Conservation (phyloP, 2,329 filamentous ascomycete species). For the Nannizziopsis arthrosporioides region DNA sequence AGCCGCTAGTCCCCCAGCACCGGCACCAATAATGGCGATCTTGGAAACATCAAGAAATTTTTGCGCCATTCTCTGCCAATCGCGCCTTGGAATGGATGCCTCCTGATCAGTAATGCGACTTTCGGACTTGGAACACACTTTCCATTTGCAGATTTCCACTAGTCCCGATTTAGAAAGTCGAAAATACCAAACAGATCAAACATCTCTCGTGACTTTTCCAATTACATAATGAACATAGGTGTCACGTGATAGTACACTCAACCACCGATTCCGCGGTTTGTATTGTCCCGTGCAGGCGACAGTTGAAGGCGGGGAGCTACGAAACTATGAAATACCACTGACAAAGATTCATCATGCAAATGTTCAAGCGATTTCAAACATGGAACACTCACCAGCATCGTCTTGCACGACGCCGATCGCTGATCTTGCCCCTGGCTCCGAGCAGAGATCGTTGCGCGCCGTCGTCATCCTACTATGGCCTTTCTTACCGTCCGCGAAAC, state of each 20-base stretch:
- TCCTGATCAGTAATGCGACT: constrained; percentile 9
- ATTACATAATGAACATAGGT: no score
- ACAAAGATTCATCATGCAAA: no score
- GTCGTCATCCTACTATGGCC: constrained; percentile 83
- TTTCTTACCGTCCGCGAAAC: constrained; percentile 64
- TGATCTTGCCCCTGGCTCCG: constrained; percentile 28
- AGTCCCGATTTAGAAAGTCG: no score
- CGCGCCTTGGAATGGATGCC: neutral
- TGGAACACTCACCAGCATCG: constrained; percentile 13
- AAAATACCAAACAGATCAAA: no score
- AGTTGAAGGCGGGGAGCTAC: no score
- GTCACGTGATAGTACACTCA: no score
- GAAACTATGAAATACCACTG: no score
- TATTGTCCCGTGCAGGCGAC: no score
- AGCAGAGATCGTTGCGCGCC: constrained; percentile 45
- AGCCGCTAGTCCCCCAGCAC: constrained; percentile 64
- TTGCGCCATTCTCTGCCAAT: constrained; percentile 22
- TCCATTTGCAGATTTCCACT: neutral
- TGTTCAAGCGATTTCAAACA: neutral
- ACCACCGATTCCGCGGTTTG: no score
- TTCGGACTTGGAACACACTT: no score
- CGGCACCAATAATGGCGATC: constrained; percentile 72
- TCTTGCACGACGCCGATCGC: constrained; percentile 29
- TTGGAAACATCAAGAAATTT: constrained; percentile 17
- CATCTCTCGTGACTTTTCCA: no score